These are phyloP conservation scores for Erysimum cheiranthoides DNA, from an alignment of 345 rosid species.

Conservation along the genomic window DNA sequence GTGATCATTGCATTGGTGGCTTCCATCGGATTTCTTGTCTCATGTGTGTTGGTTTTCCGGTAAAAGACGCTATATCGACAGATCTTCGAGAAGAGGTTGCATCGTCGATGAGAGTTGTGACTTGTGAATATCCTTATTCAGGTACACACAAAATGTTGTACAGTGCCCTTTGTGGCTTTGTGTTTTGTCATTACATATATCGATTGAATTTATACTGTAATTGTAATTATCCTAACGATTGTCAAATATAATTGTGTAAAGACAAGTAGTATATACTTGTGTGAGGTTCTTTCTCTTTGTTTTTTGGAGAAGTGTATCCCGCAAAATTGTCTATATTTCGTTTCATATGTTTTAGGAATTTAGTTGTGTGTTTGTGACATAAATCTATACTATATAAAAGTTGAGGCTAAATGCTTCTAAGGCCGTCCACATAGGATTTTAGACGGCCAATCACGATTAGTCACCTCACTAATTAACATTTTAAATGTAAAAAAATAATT, in stretches of 20 bases:
- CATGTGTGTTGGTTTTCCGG: constrained; percentile 55
- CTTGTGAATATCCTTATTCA: neutral
- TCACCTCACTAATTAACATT: too few relatives aligned
- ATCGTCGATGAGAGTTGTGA: constrained; percentile 5
- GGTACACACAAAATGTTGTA: constrained; percentile 3
- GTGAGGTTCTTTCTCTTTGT: constrained; percentile 12
- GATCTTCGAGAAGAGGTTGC: constrained; percentile 55
- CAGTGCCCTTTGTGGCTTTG: constrained; percentile 11
- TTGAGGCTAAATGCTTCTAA: too few relatives aligned
- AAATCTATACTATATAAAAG: too few relatives aligned
- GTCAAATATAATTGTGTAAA: neutral
- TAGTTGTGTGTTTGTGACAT: too few relatives aligned
- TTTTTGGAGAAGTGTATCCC: neutral
- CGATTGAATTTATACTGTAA: neutral
- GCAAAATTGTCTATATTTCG: neutral
- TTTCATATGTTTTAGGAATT: too few relatives aligned
- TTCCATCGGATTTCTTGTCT: constrained; percentile 62
- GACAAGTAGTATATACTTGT: neutral
- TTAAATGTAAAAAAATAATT: too few relatives aligned
- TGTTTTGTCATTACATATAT: constrained; percentile 1
- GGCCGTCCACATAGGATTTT: too few relatives aligned
- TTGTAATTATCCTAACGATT: neutral
- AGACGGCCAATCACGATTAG: too few relatives aligned
- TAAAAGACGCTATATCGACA: constrained; percentile 62
- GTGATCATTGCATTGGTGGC: constrained; percentile 71